phyloP scores from a whole-genome alignment of 768 basidiomycete species.

The Russula earlei region DNA sequence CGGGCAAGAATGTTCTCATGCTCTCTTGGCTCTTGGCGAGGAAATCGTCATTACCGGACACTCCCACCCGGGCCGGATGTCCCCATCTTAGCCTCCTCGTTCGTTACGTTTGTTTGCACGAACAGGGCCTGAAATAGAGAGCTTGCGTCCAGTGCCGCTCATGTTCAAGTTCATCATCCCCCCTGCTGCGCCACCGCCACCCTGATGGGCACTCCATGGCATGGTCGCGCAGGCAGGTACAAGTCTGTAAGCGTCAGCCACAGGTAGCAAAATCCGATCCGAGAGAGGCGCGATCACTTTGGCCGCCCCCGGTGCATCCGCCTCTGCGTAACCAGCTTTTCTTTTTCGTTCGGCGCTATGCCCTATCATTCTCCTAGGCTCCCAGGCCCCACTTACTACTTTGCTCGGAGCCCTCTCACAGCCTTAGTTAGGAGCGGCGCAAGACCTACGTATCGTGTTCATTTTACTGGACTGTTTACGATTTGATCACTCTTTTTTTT shows the following conservation, averaged over 20 bases:
- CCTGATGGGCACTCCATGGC: not conserved
- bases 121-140: too few species aligned
- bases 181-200: not conserved
- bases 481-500: not conserved
- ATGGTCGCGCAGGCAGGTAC: not conserved
- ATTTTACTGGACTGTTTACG: not conserved
- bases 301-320: too few species aligned
- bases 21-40: too few species aligned
- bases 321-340: not conserved
- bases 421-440: not conserved
- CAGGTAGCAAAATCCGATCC: not conserved
- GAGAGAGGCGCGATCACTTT: not conserved
- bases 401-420: not conserved
- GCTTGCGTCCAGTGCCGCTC: too few species aligned
- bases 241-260: too few species aligned
- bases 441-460: not conserved
- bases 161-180: too few species aligned
- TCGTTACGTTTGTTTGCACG: too few species aligned
- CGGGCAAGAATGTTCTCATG: too few species aligned
- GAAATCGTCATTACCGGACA: too few species aligned
- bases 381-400: not conserved
- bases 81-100: too few species aligned
- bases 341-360: not conserved
- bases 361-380: conserved; percentile 1
- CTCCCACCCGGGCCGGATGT: too few species aligned